Conservation (phyloP, 2,329 filamentous ascomycete species). For the Cladophialophora psammophila region DNA sequence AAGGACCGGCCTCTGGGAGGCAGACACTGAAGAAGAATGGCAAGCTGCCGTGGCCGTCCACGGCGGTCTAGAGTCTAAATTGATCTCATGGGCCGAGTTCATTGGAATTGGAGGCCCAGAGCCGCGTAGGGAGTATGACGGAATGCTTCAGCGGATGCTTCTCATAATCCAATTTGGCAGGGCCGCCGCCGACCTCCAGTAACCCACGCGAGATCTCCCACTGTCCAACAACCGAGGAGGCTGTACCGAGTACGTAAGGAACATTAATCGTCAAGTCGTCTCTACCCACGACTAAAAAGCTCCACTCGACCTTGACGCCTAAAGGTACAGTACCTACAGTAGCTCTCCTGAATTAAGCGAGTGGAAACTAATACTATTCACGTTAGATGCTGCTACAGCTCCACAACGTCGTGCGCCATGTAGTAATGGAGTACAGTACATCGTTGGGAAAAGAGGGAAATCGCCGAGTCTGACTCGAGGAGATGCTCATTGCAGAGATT, state of each 20-base stretch:
- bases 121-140: constrained; percentile 32
- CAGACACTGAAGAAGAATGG: constrained; percentile 35
- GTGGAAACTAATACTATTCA: constrained; percentile 10
- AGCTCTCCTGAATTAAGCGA: not conserved
- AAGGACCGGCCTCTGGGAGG: constrained; percentile 37
- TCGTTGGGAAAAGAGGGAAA: not conserved
- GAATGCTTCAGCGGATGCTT: constrained; percentile 34
- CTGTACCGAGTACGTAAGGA: not conserved
- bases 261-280: not conserved
- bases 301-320: not conserved
- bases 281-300: not conserved
- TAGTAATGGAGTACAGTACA: not conserved
- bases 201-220: not conserved
- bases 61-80: constrained; percentile 29
- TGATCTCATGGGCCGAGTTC: constrained; percentile 38
- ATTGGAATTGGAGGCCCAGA: constrained; percentile 28
- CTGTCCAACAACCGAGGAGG: not conserved
- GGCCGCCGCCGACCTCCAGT: constrained; percentile 24
- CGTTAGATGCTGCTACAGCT: not conserved
- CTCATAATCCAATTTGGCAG: constrained; percentile 33
- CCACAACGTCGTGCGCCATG: not conserved
- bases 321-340: not conserved
- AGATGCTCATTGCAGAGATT: not conserved
- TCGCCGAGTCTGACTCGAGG: not conserved
- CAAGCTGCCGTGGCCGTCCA: constrained; percentile 21